A percentile compares a stretch with the other conserved stretches of the same genome.
phyloP scores from a whole-genome alignment of 768 basidiomycete genomes.

The Mycena indigotica region DNA sequence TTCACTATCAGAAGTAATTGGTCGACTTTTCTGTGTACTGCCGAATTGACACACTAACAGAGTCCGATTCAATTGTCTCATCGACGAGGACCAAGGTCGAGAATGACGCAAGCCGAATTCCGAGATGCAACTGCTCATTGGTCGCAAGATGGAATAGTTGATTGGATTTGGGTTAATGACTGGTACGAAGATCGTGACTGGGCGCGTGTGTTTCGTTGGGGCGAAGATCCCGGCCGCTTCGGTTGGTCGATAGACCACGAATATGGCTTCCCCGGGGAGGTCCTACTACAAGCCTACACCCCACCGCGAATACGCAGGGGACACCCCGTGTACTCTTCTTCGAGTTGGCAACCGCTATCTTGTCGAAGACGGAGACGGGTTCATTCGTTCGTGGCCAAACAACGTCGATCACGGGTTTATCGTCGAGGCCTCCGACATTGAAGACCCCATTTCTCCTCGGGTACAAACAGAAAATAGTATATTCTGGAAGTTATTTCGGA shows the following conservation, averaged over 20 bases:
- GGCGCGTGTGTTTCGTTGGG: not conserved
- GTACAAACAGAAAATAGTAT: not conserved
- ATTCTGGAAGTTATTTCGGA: not conserved
- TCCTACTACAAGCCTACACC: not conserved
- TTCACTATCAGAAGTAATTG: not conserved
- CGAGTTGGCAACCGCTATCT: not conserved
- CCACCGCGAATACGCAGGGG: not conserved
- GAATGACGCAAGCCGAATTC: not conserved
- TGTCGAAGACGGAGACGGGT: not conserved
- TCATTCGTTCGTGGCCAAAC: not conserved
- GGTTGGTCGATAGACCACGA: not conserved
- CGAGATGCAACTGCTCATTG: not conserved
- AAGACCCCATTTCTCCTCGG: not conserved
- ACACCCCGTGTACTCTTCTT: not conserved
- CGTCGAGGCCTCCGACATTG: not conserved
- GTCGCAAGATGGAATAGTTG: too few species aligned
- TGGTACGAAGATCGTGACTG: not conserved
- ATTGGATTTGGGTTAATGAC: not conserved
- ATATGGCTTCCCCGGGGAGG: not conserved
- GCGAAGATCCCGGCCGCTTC: not conserved
- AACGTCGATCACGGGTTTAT: not conserved
- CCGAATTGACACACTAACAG: not conserved
- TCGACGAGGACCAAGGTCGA: not conserved
- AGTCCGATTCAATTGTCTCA: not conserved
- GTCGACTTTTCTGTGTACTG: not conserved